These are phyloP conservation scores for Geotrichum klebahnii DNA, from an alignment of 1,139 yeast genomes.

Conservation along the genomic window DNA sequence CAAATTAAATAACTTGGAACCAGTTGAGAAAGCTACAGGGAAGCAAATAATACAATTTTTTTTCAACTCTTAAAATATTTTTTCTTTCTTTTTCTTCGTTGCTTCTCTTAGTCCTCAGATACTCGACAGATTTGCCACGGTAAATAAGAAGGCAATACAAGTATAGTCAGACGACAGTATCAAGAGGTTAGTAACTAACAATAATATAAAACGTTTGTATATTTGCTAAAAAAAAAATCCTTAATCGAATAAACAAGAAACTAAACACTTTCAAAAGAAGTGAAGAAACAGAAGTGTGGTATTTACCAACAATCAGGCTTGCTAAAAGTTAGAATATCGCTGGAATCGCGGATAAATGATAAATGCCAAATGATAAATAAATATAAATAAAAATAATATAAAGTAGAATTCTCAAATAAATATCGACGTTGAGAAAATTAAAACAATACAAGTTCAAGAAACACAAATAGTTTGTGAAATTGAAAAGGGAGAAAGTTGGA, in stretches of 20 bases:
- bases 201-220: conserved; percentile 5
- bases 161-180: conserved; percentile 4
- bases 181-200: conserved; percentile 4
- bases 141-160: conserved; percentile 1
- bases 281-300: not conserved
- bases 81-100: conserved; percentile 7
- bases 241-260: not conserved
- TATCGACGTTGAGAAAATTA: no score
- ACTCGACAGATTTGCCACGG: not conserved
- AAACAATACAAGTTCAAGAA: no score
- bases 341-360: not conserved
- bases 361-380: no score
- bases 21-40: conserved; percentile 6
- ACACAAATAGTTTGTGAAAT: no score
- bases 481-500: not conserved
- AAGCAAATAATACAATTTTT: conserved; percentile 2
- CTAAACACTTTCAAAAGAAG: conserved; percentile 4
- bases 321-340: conserved; percentile 4
- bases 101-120: conserved; percentile 1
- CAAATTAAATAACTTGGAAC: conserved; percentile 1
- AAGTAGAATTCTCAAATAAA: no score
- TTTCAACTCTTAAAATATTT: conserved; percentile 1
- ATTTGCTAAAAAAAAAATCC: conserved; percentile 4
- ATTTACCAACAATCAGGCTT: not conserved
- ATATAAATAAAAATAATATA: no score